Evolutionary conservation across 345 rosid species (phyloP), one percentile per base, ranked within the genome.

Genomic region (Mangifera indica): DNA sequence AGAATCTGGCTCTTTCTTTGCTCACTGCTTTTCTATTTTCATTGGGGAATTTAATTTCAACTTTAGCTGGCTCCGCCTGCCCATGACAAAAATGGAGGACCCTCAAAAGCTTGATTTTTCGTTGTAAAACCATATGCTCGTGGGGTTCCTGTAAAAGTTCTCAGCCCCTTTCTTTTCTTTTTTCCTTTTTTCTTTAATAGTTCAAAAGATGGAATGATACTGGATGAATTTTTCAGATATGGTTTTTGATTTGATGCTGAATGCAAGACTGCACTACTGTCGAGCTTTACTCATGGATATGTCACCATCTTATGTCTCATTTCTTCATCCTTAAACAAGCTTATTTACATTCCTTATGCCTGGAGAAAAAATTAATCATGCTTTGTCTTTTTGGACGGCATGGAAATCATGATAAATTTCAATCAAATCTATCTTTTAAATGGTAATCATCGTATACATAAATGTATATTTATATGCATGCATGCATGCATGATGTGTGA

Each of bases 121-220:
- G 77, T 67, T 75, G 80, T 70, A 72, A 83, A 81, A 83, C 20
- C 52, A 14, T 53, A 22, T 34, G 61, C 62, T 74, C 82, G 80
- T 78, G 87, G 83, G 86, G 87, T 79, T 77, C 67, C 65, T 15
- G 76, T 73, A 77, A 76, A 79, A 74, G 81, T 60, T 26, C 55
- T 64, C 67, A n/a, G 86, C 85, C 70, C 87, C 85, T 55, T 71
- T 29, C 32, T 29, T 29, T 29, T 29, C 32, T 5, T 22, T 63
- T 32, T 56, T 63, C 54, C 3, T 29, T 29, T 29, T 29, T 29
- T 29, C 3, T 29, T 29, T 29, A 75, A 81, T 81, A 67, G 53
- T 80, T 83, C 79, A 85, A 85, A 87, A 82, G 87, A 66, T 64
- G 24, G 76, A 83, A 81, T 81, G 83, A 83, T 78, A 34, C 81